Evolutionary conservation across 768 basidiomycete species (phyloP).

Genomic region (Kwoniella sp.): DNA sequence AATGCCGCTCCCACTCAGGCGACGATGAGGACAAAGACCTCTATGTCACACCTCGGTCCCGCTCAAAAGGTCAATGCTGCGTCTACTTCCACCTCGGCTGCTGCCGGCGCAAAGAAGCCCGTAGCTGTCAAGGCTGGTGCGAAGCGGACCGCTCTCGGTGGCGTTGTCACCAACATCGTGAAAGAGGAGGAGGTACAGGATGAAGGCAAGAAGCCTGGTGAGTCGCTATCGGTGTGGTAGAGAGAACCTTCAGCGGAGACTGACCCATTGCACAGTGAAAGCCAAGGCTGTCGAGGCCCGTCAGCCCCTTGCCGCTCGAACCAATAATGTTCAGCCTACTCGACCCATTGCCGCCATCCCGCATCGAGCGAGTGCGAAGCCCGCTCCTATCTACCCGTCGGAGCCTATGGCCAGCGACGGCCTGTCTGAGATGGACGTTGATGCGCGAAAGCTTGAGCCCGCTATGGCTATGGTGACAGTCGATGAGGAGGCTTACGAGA

Average conservation of each 20-base stretch:
- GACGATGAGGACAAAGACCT: conserved; percentile 41
- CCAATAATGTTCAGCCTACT: conserved; percentile 35
- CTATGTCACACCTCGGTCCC: conserved; percentile 41
- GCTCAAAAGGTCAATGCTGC: conserved; percentile 35
- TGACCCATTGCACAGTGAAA: conserved; percentile 3
- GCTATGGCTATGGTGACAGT: conserved; percentile 65
- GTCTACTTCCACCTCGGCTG: conserved; percentile 8
- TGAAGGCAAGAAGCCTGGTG: conserved; percentile 41
- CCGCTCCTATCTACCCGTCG: conserved; percentile 29
- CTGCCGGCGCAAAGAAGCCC: conserved; percentile 45
- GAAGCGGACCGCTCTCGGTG: conserved; percentile 74
- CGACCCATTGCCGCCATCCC: conserved; percentile 47
- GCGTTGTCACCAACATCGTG: conserved; percentile 71
- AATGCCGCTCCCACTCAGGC: conserved; percentile 44
- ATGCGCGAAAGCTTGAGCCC: conserved; percentile 62
- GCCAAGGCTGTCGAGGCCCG: conserved; percentile 30
- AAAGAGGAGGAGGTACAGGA: conserved; percentile 57
- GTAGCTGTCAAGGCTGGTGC: conserved; percentile 64
- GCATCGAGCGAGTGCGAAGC: conserved; percentile 33
- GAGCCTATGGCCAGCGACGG: conserved; percentile 25
- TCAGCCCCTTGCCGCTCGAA: conserved; percentile 38
- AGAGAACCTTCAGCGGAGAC: neutral
- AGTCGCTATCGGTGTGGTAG: conserved; percentile 14
- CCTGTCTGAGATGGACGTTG: conserved; percentile 49
- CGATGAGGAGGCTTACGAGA: conserved; percentile 56